Evolutionary conservation across 2,329 filamentous ascomycete genomes (phyloP), one percentile per base, ranked within the genome.

Genomic region (Fusarium xyrophilum): DNA sequence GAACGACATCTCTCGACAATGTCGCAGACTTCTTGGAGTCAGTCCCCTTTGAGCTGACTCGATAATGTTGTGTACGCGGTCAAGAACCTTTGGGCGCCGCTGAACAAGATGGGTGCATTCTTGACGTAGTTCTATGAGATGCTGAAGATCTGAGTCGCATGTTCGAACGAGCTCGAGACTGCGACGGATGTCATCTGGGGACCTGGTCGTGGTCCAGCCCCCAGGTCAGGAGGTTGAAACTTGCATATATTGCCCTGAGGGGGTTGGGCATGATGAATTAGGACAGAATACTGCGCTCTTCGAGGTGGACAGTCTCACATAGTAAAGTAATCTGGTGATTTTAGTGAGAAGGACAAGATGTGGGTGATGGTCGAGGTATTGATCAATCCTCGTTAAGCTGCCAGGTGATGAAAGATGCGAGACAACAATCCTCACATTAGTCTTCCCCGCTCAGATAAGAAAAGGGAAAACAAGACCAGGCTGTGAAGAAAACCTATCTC

Each of bases 121-220:
- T 21, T 75, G 72, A 5, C 77, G 74, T 2, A 78, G 59, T n/a
- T 73, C 69, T 38, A 78, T 77, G 21, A 78, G 71, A n/a, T 76
- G 72, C 30, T 77, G 74, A 8, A 78, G 69, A 47, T 78, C 77
- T 10, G 57, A 55, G 32, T 78, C 63, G 52, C 76, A 78, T n/a
- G 72, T 76, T 8, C 73, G 69, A 1, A 78, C 73, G 11, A 78
- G 75, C 27, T 79, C 75, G 19, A 79, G 65, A 53, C 73, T 74
- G 10, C 67, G 66, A 3, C 73, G 69, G 23, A 77, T 71, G 7
- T 74, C 71, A 27, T 68, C 63, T 3, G 76, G 74, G 74, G 13
- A 75, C 71, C 14, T 75, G 73, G 9, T 69, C 71, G 23, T 71
- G 60, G 28, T 74, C 70, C 46, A 73, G 66, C 15, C 51, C 55